These are phyloP conservation scores for Trichophyton mentagrophytes DNA, from an alignment of 2,329 filamentous ascomycete species.

Conservation along the genomic window DNA sequence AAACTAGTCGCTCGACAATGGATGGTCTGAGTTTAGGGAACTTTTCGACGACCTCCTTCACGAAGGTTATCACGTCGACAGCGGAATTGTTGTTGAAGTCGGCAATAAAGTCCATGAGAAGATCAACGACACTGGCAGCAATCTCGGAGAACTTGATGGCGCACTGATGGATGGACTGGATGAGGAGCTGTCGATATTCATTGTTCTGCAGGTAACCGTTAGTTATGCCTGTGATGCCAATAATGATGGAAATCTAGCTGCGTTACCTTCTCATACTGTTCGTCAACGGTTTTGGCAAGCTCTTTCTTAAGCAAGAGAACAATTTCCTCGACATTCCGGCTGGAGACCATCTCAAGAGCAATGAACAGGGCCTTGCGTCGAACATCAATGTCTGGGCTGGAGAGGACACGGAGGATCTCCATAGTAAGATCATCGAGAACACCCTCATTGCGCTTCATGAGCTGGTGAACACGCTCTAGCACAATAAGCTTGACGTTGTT, in stretches of 20 bases:
- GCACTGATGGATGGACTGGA: constrained; percentile 95
- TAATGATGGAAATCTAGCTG: neutral
- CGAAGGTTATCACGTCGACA: constrained; percentile 94
- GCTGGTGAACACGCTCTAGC: constrained; percentile 77
- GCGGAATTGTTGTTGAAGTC: constrained; percentile 97
- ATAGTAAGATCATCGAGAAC: constrained; percentile 88
- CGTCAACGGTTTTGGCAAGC: constrained; percentile 90
- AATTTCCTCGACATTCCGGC: constrained; percentile 97
- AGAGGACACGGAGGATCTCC: constrained; percentile 90
- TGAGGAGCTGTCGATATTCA: constrained; percentile 87
- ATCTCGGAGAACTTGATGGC: constrained; percentile 99
- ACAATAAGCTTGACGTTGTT: constrained; percentile 99
- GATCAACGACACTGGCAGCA: constrained; percentile 85
- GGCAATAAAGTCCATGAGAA: constrained; percentile 97
- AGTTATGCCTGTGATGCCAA: constrained; percentile 13
- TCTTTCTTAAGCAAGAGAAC: constrained; percentile 95
- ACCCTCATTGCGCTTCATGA: constrained; percentile 78
- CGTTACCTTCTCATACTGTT: constrained; percentile 80
- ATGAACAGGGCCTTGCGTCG: constrained; percentile 81
- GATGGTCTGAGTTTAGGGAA: constrained; percentile 80
- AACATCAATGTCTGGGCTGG: constrained; percentile 91
- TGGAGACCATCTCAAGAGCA: constrained; percentile 93
- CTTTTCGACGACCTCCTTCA: constrained; percentile 97
- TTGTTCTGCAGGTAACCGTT: constrained; percentile 45
- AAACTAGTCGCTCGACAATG: constrained; percentile 78